Conservation (phyloP, 176 grass and related monocot genomes). For the Dactylis glomerata region DNA sequence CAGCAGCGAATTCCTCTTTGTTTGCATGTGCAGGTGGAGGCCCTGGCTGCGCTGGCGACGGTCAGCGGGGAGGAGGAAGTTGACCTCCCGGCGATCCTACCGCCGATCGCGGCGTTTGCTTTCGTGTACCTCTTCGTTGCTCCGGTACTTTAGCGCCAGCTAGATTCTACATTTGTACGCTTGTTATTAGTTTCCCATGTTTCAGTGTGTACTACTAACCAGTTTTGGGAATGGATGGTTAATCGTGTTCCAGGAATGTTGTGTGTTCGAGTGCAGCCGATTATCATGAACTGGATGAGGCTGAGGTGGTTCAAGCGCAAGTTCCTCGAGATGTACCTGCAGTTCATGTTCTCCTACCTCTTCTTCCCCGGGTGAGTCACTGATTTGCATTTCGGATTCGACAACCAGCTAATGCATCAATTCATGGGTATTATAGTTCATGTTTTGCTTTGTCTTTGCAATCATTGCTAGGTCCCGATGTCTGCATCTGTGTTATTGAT, state of each 20-base stretch:
- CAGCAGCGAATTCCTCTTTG: background rate
- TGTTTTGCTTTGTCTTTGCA: no score
- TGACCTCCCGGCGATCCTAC: slow-evolving; percentile 59
- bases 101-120: slow-evolving; percentile 46
- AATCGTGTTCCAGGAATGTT: background rate
- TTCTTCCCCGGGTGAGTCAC: slow-evolving; percentile 72
- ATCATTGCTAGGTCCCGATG: no score
- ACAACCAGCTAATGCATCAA: background rate
- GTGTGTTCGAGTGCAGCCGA: slow-evolving; percentile 48
- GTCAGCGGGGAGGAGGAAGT: slow-evolving; percentile 77
- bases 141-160: slow-evolving; percentile 39
- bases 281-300: slow-evolving; percentile 90
- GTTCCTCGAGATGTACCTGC: slow-evolving; percentile 76
- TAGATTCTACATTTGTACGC: background rate
- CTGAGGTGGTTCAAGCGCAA: slow-evolving; percentile 79
- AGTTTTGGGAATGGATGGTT: background rate
- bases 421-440: no score
- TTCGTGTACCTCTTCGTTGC: slow-evolving; percentile 62
- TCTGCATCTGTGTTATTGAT: no score
- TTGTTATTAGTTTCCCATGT: background rate
- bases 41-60: slow-evolving; percentile 61
- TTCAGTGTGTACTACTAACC: background rate
- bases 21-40: slow-evolving; percentile 42
- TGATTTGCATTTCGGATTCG: background rate
- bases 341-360: slow-evolving; percentile 85